Base-by-base conservation (phyloP, 2,329 filamentous ascomycete genomes). In the Arthroderma sp. region DNA sequence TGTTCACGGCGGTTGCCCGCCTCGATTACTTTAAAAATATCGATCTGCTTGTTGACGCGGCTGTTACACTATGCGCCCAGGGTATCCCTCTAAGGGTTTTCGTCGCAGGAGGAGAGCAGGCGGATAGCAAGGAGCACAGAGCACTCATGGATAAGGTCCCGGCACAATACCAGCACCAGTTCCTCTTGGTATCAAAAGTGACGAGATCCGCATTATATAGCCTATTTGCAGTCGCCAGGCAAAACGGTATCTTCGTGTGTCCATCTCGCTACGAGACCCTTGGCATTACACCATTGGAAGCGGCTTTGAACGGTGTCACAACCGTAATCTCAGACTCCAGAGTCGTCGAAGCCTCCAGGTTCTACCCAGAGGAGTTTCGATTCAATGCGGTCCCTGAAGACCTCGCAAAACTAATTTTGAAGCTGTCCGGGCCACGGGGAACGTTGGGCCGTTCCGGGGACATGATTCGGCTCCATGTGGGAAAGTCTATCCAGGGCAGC, bases 221-320 rank as follows among this genome's bases (percentile, higher is more conserved):
- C 25, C 47, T 51, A 31, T 51, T 51, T 19, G 47, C 23, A 8
- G 28, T 33, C n/a, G 47, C 47, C n/a, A 9, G 28, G 9, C 47
- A 31, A 25, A 51, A 25, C 47, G 47, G 47, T 6, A 51, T 51
- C 25, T 51, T 51, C 25, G 23, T 51, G 7, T 51, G 47, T 33
- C 47, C 47, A n/a, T 51, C 47, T 17, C 47, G 47, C 13, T 51
- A 51, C 47, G 47, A 51, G 47, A 51, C 47, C n/a, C 47, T 51
- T 31, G 47, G 47, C 2, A 51, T 51, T 17, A 51, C 47, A 9
- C 47, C 47, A 5, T 17, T 51, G 25, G 47, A 51, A 25, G 47
- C 47, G n/a, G 47, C 47, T 31, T 19, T 51, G 19, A 51, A 51
- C 25, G 47, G 47, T 5, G 47, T 51, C 3, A 51, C 47, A 11